Percentiles rank a stretch among this genome's conserved stretches.
Conservation (phyloP, 2,329 filamentous ascomycete species). For the Aspergillus chevalieri region DNA sequence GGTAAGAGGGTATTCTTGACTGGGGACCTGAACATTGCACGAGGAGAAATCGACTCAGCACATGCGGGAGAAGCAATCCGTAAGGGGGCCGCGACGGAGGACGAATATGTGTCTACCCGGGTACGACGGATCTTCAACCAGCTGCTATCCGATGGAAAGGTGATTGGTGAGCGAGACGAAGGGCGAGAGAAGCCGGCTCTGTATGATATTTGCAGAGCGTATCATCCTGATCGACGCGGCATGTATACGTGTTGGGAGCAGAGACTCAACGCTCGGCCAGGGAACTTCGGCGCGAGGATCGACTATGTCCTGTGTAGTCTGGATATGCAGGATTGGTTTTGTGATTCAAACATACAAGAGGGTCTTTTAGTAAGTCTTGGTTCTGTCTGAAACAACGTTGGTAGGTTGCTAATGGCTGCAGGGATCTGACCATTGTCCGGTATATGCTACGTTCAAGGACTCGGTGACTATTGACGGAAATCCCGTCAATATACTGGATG, state of each 20-base stretch:
- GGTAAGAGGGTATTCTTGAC: slow-evolving; percentile 82
- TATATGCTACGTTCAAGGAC: slow-evolving; percentile 70
- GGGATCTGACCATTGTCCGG: slow-evolving; percentile 94
- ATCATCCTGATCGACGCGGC: slow-evolving; percentile 69
- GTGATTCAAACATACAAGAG: slow-evolving; percentile 79
- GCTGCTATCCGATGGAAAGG: slow-evolving; percentile 66
- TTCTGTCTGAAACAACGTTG: neutral
- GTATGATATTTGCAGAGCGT: slow-evolving; percentile 76
- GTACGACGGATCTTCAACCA: slow-evolving; percentile 78
- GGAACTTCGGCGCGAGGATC: slow-evolving; percentile 86
- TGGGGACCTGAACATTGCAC: slow-evolving; percentile 80
- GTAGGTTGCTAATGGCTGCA: slow-evolving; percentile 22
- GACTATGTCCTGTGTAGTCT: slow-evolving; percentile 86
- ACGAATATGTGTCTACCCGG: slow-evolving; percentile 67
- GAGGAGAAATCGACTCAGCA: slow-evolving; percentile 67
- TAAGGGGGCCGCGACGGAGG: slow-evolving; percentile 61
- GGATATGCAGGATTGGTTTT: slow-evolving; percentile 73
- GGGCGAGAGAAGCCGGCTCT: slow-evolving; percentile 65
- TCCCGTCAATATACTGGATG: slow-evolving; percentile 56
- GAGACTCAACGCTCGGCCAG: slow-evolving; percentile 88
- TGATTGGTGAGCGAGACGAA: slow-evolving; percentile 59
- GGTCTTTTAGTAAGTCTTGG: slow-evolving; percentile 59
- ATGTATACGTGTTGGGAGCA: slow-evolving; percentile 99
- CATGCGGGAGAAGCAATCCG: slow-evolving; percentile 64
- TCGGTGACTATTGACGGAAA: slow-evolving; percentile 48